Percentiles rank a stretch among this genome's conserved stretches.
Evolutionary conservation across 257 asterid species (phyloP).

Genomic region (Apocynum venetum): DNA sequence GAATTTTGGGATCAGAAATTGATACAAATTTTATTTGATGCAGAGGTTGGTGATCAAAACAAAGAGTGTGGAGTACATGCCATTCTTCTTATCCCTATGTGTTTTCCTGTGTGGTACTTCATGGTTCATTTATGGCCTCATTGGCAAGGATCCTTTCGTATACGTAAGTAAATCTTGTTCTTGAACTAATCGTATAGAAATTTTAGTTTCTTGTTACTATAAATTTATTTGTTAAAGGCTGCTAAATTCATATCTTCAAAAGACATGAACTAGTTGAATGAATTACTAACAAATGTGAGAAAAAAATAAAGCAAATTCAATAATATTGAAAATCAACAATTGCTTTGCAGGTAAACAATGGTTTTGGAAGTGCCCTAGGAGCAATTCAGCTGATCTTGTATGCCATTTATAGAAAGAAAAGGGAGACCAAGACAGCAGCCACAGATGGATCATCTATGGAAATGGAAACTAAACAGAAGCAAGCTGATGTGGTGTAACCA

Average conservation of each 20-base stretch:
- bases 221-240: too few relatives aligned
- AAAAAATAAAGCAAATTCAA: too few relatives aligned
- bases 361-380: constrained; percentile 69
- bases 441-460: neutral
- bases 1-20: too few relatives aligned
- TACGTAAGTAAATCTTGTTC: constrained; percentile 49
- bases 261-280: too few relatives aligned
- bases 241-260: too few relatives aligned
- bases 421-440: constrained; percentile 16
- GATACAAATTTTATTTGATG: neutral
- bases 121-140: constrained; percentile 69
- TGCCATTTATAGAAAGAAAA: constrained; percentile 50
- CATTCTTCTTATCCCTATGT: constrained; percentile 61
- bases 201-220: too few relatives aligned
- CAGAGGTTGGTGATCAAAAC: constrained; percentile 79
- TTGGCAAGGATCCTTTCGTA: constrained; percentile 66
- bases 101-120: constrained; percentile 71
- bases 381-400: constrained; percentile 58
- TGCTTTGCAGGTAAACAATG: constrained; percentile 73
- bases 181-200: too few relatives aligned
- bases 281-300: too few relatives aligned
- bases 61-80: constrained; percentile 86
- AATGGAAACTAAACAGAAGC: neutral
- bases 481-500: neutral
- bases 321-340: too few relatives aligned